These are phyloP conservation scores for Fusarium sp. DNA, from an alignment of 2,329 filamentous ascomycete genomes.

Conservation along the genomic window DNA sequence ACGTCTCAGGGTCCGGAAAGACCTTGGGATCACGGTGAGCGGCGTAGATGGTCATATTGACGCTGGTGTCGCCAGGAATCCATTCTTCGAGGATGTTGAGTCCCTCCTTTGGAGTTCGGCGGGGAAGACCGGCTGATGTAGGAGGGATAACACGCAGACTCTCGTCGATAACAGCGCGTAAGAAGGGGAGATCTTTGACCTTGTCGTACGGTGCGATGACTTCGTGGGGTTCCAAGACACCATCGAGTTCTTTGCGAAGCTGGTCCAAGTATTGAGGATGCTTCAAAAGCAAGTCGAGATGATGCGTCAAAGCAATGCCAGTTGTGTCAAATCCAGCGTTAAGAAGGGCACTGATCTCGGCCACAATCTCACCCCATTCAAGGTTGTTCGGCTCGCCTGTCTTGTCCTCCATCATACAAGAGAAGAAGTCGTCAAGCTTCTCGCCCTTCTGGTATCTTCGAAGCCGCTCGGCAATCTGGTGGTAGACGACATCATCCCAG, in stretches of 20 bases:
- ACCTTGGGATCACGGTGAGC: slow-evolving; percentile 53
- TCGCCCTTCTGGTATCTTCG: slow-evolving; percentile 54
- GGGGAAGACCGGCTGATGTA: slow-evolving; percentile 44
- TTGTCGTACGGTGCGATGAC: slow-evolving; percentile 60
- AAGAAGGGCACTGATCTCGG: slow-evolving; percentile 64
- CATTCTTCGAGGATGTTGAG: slow-evolving; percentile 47
- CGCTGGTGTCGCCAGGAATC: slow-evolving; percentile 51
- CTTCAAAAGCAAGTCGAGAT: slow-evolving; percentile 62
- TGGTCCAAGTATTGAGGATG: slow-evolving; percentile 54
- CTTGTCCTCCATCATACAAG: slow-evolving; percentile 62
- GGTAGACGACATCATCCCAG: slow-evolving; percentile 53
- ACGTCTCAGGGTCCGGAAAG: slow-evolving; percentile 54
- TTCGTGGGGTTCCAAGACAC: slow-evolving; percentile 55
- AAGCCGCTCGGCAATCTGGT: slow-evolving; percentile 51
- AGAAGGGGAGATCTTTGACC: slow-evolving; percentile 61
- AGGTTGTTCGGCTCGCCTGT: slow-evolving; percentile 52
- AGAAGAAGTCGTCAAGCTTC: slow-evolving; percentile 68
- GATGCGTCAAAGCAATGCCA: slow-evolving; percentile 60
- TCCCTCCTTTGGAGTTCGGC: slow-evolving; percentile 45
- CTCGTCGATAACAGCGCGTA: slow-evolving; percentile 64
- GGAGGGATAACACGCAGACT: slow-evolving; percentile 49
- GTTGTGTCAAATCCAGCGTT: slow-evolving; percentile 63
- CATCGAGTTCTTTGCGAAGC: slow-evolving; percentile 58
- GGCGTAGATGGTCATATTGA: slow-evolving; percentile 52
- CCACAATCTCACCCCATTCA: slow-evolving; percentile 67